Conservation (phyloP, 2,329 filamentous ascomycete species). For the Monilinia fructicola region DNA sequence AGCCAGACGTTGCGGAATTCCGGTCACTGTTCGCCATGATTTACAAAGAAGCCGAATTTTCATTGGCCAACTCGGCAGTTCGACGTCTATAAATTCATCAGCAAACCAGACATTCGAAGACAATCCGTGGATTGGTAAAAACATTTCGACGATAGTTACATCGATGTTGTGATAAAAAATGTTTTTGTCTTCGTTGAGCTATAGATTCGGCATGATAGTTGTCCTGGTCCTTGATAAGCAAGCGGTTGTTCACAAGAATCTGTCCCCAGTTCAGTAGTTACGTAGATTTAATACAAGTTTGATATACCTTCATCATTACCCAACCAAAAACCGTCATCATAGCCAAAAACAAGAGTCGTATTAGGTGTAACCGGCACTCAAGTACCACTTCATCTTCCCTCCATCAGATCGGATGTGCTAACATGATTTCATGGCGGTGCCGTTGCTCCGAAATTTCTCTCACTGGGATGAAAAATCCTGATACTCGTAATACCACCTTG, state of each 20-base stretch:
- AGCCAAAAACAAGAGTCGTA: slow-evolving; percentile 1
- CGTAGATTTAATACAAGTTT: too few species aligned
- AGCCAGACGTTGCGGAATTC: neutral
- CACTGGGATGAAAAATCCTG: slow-evolving; percentile 48
- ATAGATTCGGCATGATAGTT: neutral
- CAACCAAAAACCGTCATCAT: neutral
- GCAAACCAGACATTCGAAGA: too few species aligned
- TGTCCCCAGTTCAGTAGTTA: too few species aligned
- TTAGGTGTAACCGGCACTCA: neutral
- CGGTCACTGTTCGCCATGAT: neutral
- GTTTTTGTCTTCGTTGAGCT: neutral
- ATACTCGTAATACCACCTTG: slow-evolving; percentile 48
- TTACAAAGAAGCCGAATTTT: neutral
- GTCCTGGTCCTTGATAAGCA: neutral
- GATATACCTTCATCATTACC: neutral
- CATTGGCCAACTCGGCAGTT: too few species aligned
- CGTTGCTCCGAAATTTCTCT: slow-evolving; percentile 47
- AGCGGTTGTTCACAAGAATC: too few species aligned
- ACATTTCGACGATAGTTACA: neutral
- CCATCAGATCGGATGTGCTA: neutral
- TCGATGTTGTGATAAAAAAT: too few species aligned
- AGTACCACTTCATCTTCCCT: neutral
- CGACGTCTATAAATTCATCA: too few species aligned
- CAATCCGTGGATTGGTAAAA: neutral
- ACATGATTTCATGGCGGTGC: slow-evolving; percentile 45